Evolutionary conservation across 2,329 filamentous ascomycete species (phyloP).

Genomic region (Chrysoporthe deuterocubensis): DNA sequence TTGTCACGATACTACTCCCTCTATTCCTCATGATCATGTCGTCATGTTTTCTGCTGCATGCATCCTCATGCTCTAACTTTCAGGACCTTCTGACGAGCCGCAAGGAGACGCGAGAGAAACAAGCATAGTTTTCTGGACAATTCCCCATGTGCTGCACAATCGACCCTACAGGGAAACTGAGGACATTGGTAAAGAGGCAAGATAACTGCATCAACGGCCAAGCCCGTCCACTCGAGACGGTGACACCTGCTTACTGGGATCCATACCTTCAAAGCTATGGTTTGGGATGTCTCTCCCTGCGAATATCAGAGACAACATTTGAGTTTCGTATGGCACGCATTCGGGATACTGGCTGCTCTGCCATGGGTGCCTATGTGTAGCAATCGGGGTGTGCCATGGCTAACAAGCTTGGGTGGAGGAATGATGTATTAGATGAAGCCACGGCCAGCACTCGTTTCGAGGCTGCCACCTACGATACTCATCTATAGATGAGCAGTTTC

Average conservation of each 20-base stretch:
- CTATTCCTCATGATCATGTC: background rate
- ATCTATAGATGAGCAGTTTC: no score
- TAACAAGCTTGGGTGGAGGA: background rate
- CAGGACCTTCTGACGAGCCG: background rate
- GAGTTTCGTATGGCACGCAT: background rate
- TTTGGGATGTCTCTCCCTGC: background rate
- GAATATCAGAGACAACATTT: background rate
- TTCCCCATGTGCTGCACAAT: background rate
- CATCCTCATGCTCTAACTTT: background rate
- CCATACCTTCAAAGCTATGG: background rate
- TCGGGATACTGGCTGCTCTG: background rate
- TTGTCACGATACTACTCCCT: background rate
- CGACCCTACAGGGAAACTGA: background rate
- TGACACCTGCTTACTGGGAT: background rate
- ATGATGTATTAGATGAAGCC: background rate
- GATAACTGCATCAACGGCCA: background rate
- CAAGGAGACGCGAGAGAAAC: background rate
- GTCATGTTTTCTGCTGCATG: background rate
- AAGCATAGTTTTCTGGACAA: background rate
- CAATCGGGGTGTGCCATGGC: constrained; percentile 2
- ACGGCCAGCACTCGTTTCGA: background rate
- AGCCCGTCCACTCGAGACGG: background rate
- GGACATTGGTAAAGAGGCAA: no score
- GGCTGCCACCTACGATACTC: no score
- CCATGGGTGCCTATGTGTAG: background rate